Evolutionary conservation across 2,329 filamentous ascomycete species (phyloP).

Genomic region (Akanthomyces muscarius): DNA sequence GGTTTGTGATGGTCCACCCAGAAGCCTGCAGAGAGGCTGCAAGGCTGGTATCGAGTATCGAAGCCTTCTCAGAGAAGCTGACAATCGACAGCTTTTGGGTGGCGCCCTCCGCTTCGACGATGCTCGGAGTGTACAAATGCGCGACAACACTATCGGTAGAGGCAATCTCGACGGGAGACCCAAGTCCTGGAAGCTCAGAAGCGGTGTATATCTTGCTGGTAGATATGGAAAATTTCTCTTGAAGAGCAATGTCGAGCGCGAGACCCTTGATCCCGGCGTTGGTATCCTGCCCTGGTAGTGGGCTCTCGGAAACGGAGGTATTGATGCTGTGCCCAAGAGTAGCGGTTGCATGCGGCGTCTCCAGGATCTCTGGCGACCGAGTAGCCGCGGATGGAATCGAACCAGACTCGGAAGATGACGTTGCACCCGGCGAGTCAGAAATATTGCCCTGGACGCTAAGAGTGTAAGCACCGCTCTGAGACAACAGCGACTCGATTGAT

Average conservation of each 20-base stretch:
- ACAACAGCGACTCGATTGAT: neutral
- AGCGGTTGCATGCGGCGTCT: neutral
- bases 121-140: neutral
- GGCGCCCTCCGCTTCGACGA: neutral
- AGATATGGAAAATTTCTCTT: neutral
- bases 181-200: neutral
- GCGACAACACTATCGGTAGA: neutral
- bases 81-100: neutral
- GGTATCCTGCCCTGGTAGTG: neutral
- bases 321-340: neutral
- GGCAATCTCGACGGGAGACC: neutral
- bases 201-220: neutral
- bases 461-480: neutral
- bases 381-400: neutral
- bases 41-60: neutral
- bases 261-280: neutral
- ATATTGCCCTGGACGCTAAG: neutral
- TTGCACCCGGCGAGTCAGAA: neutral
- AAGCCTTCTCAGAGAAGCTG: neutral
- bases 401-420: neutral
- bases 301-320: neutral
- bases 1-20: neutral
- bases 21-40: neutral
- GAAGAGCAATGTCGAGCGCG: conserved; percentile 1
- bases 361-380: neutral